Base-by-base conservation (phyloP, 495 filamentous ascomycete species). In the Hyaloscypha hepaticicola region DNA sequence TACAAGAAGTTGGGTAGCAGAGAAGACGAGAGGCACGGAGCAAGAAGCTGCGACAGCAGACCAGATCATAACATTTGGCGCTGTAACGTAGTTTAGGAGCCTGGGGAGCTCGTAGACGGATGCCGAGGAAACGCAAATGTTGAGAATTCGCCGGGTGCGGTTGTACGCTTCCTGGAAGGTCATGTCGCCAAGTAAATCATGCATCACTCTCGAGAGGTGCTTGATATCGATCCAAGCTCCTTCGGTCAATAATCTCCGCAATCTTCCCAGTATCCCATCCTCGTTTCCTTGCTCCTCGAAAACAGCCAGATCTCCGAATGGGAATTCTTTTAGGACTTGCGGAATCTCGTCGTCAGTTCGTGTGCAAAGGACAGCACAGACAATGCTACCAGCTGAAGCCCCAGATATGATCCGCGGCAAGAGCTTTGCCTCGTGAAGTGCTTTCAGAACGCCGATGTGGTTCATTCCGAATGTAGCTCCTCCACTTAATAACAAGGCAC, bases 101-200 rank as follows among this genome's bases (percentile, higher is more conserved):
- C 88, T 81, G 0, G 92, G 93, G 19, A 96, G 83, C 68, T 97
- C 93, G 72, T 95, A 96, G 45, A 94, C 81, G 34, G 90, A 90
- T 0, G 90, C 90, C 52, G 90, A 90, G 0, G 92, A 96, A 22
- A 98, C 93, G 66, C 89, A 91, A 55, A 98, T 97, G 73, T 96
- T 97, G 73, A 96, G 82, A 66, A 97, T 94, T 58, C 92, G 82
- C 38, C 91, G 83, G 0, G 93, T 97, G 12, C 92, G 87, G 72
- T 96, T 96, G 79, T 97, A 97, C 19, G 91, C 92, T 76, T 98
- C 94, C 72, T 93, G 91, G 68, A 98, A 98, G 0, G 94, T 98
- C 65, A 96, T 88, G 66, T 96, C 90, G 9, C 92, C 92, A 19
- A 97, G 78, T 69, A 93, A 79, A 33, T 77, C 78, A 60, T 84